A percentile compares a stretch with the other conserved stretches of the same genome.
These are phyloP conservation scores for Pseudogymnoascus sp. DNA, from an alignment of 2,329 filamentous ascomycete species.

Conservation along the genomic window DNA sequence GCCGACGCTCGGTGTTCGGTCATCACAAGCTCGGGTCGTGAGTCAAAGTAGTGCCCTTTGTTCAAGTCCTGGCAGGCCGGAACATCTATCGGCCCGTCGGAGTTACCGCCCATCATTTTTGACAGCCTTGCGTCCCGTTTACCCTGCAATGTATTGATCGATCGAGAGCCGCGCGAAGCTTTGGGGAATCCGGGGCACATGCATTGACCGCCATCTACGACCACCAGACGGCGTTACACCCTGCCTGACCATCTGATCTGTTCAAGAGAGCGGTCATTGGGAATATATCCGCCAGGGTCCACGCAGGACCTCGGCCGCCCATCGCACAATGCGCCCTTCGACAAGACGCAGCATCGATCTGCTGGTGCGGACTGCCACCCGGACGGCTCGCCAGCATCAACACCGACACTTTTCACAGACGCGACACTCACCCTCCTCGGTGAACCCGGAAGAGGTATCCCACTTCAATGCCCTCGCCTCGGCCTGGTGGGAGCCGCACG, in stretches of 20 bases:
- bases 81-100: not conserved
- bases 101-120: not conserved
- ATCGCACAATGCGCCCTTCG: constrained; percentile 1
- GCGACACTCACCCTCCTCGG: constrained; percentile 48
- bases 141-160: not conserved
- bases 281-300: not conserved
- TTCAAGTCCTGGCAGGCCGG: not conserved
- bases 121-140: not conserved
- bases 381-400: constrained; percentile 2
- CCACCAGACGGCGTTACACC: constrained; percentile 6
- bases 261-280: not conserved
- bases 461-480: constrained; percentile 93
- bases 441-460: constrained; percentile 81
- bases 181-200: not conserved
- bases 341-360: not conserved
- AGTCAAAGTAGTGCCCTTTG: constrained; percentile 3
- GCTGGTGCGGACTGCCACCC: not conserved
- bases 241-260: not conserved
- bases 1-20: constrained; percentile 6
- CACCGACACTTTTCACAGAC: not conserved
- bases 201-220: constrained; percentile 2
- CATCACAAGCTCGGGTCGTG: constrained; percentile 6
- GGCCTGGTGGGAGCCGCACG: constrained; percentile 95
- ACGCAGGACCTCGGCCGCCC: not conserved
- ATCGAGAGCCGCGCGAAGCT: not conserved